Evolutionary conservation across 1,139 yeast genomes (phyloP), one percentile per base, ranked within the genome.

Genomic region (Hansenula anomala): DNA sequence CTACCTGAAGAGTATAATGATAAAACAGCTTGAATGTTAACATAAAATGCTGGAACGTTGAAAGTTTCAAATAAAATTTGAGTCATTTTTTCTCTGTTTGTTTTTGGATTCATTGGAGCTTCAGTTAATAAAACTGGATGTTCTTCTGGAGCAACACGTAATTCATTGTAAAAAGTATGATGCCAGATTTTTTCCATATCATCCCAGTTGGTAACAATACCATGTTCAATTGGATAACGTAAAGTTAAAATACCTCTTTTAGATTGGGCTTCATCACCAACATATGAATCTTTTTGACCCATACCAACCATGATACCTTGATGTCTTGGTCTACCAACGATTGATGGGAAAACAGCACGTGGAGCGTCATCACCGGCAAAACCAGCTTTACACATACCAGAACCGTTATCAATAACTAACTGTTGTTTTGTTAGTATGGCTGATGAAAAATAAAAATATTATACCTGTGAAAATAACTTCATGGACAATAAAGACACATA

Each of bases 331-430:
- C 98, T 94, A 75, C 98, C 98, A 56, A 92, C 98, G 66, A 92
- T 92, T 51, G 98, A 92, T 64, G 98, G 98, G 90, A 92, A 92
- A 61, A 92, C 98, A 62, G 98, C 98, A 74, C 97, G 87, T 68
- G 98, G 98, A 55, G 98, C 97, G 75, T 92, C 98, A 68, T 92
- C 98, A 77, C 98, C 98, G 80, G 98, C 98, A 71, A 90, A 92
- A 76, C 98, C 98, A 94, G 97, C 97, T 72, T 92, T 92, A 83
- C 97, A 92, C 97, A 92, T 92, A 82, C 98, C 98, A 67, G 98
- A 92, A 78, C 98, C 98, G 76, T 92, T 92, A 71, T 92, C 98
- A 74, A 92, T 92, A 77, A 92, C 98, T 58, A 65, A 60, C 33
- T 34, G n/a, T 15, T 10, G 12, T 3, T 12, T 26, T 40, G 47